Base-by-base conservation (phyloP, 441 rosid genomes). In the Adansonia grandidieri region DNA sequence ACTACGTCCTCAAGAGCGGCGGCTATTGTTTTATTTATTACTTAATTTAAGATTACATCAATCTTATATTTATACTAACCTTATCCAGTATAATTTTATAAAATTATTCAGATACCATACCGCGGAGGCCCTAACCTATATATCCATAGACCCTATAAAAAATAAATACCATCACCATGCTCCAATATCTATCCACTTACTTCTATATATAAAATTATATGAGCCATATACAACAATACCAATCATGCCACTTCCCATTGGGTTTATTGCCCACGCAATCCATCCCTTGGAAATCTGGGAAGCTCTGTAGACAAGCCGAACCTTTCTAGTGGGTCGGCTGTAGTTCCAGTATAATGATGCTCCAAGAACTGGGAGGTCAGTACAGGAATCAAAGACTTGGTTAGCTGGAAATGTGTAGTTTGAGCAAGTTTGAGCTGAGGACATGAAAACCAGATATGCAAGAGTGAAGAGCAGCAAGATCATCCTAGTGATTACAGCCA, bases 251-350 rank as follows among this genome's bases (percentile, higher is more conserved):
- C 65, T 70, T 57, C 86, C 86, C 10, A 47, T 84, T 20, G 92
- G 92, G 79, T 89, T 87, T 53, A 89, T 74, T 28, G 80, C 89
- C 89, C 88, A 89, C 1, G 90, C 88, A 57, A 86, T 73, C 90
- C 92, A 89, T 17, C 89, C 88, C 17, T 65, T 74, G 0, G 85
- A 81, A 10, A 73, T 57, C 60, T 83, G 88, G 54, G 79, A 14
- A 8, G 87, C 88, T 50, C 84, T 66, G 80, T 77, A 86, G 45
- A 84, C 89, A 45, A 89, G 70, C 45, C 79, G 77, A 74, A 83
- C 76, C 1, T 75, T 78, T 40, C 50, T 76, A 44, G 75, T 80
- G 8, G 73, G 20, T 32, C 78, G 79, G 78, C 61, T 71, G 80
- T 84, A 86, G 32, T 73, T 84, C 86, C 85, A 87, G 77, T 89